phyloP scores from a whole-genome alignment of 805 yeast species.

The Saccharomycopsis fermentans region DNA sequence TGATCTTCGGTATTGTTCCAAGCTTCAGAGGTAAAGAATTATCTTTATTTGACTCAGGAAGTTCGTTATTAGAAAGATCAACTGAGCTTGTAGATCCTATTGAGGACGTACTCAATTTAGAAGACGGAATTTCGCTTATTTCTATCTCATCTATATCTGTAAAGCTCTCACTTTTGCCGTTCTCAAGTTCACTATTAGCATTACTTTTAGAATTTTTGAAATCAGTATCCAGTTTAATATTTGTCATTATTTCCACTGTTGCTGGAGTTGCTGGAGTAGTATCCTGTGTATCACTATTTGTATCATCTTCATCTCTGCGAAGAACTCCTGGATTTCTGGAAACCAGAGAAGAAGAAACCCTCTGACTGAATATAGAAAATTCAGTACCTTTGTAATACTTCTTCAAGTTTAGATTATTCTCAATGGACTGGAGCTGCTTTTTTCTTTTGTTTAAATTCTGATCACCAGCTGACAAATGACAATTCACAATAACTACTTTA shows the following conservation, averaged over 20 bases:
- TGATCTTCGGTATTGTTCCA: neutral
- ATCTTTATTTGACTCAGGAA: neutral
- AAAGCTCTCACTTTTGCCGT: neutral
- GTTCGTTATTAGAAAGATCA: neutral
- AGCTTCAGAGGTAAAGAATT: neutral
- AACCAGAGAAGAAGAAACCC: neutral
- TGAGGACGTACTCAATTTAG: neutral
- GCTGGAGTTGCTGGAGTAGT: constrained; percentile 9
- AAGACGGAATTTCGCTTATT: neutral
- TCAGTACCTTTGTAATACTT: constrained; percentile 10
- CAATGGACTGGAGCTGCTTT: constrained; percentile 36
- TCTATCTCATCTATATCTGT: neutral
- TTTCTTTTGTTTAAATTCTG: constrained; percentile 31
- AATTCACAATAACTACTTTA: constrained; percentile 32
- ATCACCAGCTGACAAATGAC: constrained; percentile 48
- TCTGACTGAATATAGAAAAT: constrained; percentile 11
- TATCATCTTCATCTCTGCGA: neutral
- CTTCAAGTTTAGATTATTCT: constrained; percentile 24
- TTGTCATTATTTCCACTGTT: constrained; percentile 14
- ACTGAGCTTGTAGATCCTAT: neutral
- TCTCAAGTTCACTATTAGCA: neutral
- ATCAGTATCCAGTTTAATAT: neutral
- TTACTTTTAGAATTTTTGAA: neutral
- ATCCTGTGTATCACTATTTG: neutral
- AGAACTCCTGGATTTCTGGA: too few species aligned